Evolutionary conservation across 352 stramenopile genomes (phyloP).

Genomic region (Pelagophyceae sp.): DNA sequence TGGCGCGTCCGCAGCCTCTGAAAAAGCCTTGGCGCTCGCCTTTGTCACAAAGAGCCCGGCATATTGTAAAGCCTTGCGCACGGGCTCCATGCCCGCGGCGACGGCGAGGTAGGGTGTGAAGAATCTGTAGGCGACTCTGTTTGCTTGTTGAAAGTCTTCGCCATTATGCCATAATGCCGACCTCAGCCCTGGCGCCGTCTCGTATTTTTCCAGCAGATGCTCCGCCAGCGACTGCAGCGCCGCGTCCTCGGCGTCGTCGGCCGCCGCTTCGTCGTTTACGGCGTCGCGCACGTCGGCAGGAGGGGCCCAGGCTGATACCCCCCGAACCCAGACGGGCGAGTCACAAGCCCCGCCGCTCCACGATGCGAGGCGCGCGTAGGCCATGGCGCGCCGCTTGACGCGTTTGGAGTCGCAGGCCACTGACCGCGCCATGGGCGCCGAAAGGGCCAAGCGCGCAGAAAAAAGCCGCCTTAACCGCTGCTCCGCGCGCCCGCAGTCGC

Average conservation of each 20-base stretch:
- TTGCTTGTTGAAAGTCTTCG: not conserved
- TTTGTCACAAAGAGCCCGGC: not conserved
- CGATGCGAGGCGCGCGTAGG: not conserved
- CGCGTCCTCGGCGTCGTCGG: not conserved
- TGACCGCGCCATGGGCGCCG: not conserved
- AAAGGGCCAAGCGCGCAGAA: not conserved
- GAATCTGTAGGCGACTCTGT: not conserved
- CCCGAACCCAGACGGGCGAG: not conserved
- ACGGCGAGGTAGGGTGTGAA: not conserved
- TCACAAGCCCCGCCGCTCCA: slow-evolving; percentile 1
- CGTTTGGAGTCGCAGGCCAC: not conserved
- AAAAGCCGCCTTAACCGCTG: not conserved
- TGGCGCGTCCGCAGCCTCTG: not conserved
- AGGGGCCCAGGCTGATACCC: no score
- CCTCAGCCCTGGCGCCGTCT: not conserved
- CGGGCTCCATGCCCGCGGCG: not conserved
- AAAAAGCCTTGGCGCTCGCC: not conserved
- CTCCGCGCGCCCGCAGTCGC: not conserved
- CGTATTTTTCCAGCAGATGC: slow-evolving; percentile 11
- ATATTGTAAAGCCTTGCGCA: not conserved
- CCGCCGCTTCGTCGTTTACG: not conserved
- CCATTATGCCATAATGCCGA: not conserved
- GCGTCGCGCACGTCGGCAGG: not conserved
- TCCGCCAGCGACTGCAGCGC: not conserved
- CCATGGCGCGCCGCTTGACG: not conserved